Evolutionary conservation across 768 basidiomycete species (phyloP).

Genomic region (Terana coerulea): DNA sequence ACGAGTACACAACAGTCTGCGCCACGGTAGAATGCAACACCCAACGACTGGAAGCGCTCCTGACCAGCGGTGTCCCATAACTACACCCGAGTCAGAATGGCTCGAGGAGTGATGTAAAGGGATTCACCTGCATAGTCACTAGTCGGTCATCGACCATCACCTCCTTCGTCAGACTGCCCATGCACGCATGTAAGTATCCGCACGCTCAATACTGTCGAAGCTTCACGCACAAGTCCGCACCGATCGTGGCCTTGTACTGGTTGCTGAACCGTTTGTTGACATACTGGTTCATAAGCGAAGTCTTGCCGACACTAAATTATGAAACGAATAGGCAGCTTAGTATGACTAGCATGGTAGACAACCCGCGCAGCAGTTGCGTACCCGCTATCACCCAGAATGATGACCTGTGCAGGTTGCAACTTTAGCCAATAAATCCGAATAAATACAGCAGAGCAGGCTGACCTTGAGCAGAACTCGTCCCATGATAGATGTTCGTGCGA

Average conservation of each 20-base stretch:
- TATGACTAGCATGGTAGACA: slow-evolving; percentile 10
- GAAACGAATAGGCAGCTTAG: slow-evolving; percentile 1
- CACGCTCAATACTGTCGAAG: slow-evolving; percentile 21
- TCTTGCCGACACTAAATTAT: slow-evolving; percentile 84
- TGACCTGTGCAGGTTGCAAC: slow-evolving; percentile 76
- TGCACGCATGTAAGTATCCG: background rate
- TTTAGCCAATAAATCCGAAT: no score
- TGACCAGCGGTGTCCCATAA: slow-evolving; percentile 99
- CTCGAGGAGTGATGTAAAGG: background rate
- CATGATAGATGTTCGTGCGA: slow-evolving; percentile 29
- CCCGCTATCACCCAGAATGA: slow-evolving; percentile 98
- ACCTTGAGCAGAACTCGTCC: slow-evolving; percentile 89
- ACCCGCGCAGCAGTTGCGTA: slow-evolving; percentile 36
- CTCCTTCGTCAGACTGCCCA: slow-evolving; percentile 86
- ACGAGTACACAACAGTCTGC: slow-evolving; percentile 99
- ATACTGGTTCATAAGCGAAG: slow-evolving; percentile 99
- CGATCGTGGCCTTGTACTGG: slow-evolving; percentile 99
- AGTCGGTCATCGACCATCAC: slow-evolving; percentile 97
- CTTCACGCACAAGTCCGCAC: slow-evolving; percentile 80
- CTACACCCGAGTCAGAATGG: slow-evolving; percentile 35
- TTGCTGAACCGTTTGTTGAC: slow-evolving; percentile 99
- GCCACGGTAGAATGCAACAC: slow-evolving; percentile 98
- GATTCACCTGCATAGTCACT: slow-evolving; percentile 92
- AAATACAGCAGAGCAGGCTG: slow-evolving; percentile 5
- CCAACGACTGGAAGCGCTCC: slow-evolving; percentile 98